A percentile compares a stretch with the other conserved stretches of the same genome.
phyloP scores from a whole-genome alignment of 2,329 filamentous ascomycete genomes.

The Cordyceps fumosorosea region DNA sequence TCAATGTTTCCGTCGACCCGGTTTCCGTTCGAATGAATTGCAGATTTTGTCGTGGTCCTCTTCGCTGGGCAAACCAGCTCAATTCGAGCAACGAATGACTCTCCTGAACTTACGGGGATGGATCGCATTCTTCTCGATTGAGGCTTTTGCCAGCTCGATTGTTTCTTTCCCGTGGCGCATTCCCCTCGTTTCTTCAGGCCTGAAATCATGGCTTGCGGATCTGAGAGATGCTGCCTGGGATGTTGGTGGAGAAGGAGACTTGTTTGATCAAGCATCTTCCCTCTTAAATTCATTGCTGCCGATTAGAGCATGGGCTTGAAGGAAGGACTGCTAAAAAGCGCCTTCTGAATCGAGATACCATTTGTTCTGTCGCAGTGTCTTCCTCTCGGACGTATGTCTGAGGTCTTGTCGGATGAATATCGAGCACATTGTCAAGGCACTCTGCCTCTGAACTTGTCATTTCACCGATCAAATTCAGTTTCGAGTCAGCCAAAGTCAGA shows the following conservation, averaged over 20 bases:
- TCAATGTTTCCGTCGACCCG: slow-evolving; percentile 15
- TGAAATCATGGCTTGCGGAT: slow-evolving; percentile 37
- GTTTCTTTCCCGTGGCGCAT: slow-evolving; percentile 35
- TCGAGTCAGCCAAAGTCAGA: slow-evolving; percentile 88
- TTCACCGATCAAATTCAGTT: slow-evolving; percentile 75
- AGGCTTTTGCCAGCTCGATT: slow-evolving; percentile 65
- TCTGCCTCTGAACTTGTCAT: slow-evolving; percentile 14
- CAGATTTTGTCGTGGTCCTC: slow-evolving; percentile 67
- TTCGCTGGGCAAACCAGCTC: slow-evolving; percentile 55
- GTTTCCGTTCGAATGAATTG: slow-evolving; percentile 34
- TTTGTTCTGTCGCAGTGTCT: slow-evolving; percentile 27
- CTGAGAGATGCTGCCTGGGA: slow-evolving; percentile 16
- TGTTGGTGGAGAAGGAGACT: slow-evolving; percentile 40
- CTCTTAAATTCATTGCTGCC: slow-evolving; percentile 69
- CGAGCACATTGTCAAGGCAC: not conserved
- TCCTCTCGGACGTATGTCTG: slow-evolving; percentile 35
- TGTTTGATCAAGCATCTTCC: slow-evolving; percentile 61
- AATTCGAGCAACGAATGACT: not conserved
- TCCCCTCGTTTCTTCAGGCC: slow-evolving; percentile 50
- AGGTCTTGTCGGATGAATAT: slow-evolving; percentile 74
- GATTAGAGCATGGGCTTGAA: not conserved
- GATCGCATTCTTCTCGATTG: not conserved
- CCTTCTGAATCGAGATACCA: not conserved
- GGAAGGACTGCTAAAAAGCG: slow-evolving; percentile 9
- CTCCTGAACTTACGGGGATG: not conserved